Percentiles rank a stretch among this genome's conserved stretches.
Conservation (phyloP, 2,329 filamentous ascomycete species). For the Zasmidium citrigriseum region DNA sequence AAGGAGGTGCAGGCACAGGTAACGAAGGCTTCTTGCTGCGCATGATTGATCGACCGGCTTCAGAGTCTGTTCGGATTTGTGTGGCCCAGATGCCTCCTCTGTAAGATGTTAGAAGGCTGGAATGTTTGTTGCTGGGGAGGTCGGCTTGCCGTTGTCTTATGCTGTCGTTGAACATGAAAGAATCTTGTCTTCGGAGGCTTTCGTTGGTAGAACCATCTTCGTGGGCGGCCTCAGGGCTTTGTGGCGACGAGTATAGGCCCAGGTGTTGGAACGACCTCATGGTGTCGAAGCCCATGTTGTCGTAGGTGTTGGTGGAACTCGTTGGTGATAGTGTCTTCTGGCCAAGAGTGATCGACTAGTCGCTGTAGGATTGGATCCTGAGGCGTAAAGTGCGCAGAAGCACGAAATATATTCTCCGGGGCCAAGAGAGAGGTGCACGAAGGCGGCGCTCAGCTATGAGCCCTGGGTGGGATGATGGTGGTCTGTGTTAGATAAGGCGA, state of each 20-base stretch:
- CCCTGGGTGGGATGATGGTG: constrained; percentile 1
- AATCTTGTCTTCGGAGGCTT: constrained; percentile 21
- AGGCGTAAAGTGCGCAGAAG: background rate
- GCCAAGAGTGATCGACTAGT: background rate
- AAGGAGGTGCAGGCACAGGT: constrained; percentile 24
- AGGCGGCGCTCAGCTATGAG: constrained; percentile 15
- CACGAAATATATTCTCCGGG: constrained; percentile 5
- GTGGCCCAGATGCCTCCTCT: constrained; percentile 1
- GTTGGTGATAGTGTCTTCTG: background rate
- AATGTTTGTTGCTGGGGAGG: background rate
- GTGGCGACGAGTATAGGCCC: constrained; percentile 11
- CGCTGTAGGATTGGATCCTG: background rate
- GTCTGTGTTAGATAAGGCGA: background rate
- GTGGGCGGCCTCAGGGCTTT: constrained; percentile 8
- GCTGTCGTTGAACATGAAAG: constrained; percentile 18
- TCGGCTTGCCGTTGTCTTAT: constrained; percentile 4
- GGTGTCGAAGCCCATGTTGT: constrained; percentile 25
- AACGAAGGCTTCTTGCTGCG: constrained; percentile 22
- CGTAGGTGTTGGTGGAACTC: background rate
- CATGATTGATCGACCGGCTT: constrained; percentile 13
- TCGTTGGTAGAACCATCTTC: constrained; percentile 5
- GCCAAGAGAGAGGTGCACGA: background rate
- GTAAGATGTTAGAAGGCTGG: constrained; percentile 11
- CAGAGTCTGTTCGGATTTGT: background rate
- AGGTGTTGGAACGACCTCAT: constrained; percentile 24